Base-by-base conservation (phyloP, 2,329 filamentous ascomycete species). In the Botryotinia narcissicola region DNA sequence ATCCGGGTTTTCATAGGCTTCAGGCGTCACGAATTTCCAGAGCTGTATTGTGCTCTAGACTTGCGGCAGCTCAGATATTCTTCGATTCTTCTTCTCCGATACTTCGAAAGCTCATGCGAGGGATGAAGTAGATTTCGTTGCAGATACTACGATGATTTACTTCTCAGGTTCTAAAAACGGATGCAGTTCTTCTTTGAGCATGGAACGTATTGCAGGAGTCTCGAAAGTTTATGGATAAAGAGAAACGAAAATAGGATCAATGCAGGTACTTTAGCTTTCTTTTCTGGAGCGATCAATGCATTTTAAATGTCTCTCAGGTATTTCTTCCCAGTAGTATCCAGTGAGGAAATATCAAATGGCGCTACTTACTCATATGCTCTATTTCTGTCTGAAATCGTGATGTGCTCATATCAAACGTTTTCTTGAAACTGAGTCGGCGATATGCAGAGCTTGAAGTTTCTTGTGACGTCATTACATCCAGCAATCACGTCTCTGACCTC, bases 281-380 rank as follows among this genome's bases (percentile, higher is more conserved):
- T 8, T 25, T 40, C 1, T 25, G 14, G 20, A 25, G 22, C 1
- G 8, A 25, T 14, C 32, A 61, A 37, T 25, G 20, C 20, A 37
- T 35, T 20, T 35, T 20, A 22, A 35, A 22, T 5, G 4, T 60
- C 29, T 35, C 18, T 18, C 57, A 12, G n/a, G n/a, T n/a, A n/a
- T n/a, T n/a, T n/a, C n/a, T n/a, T n/a, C n/a, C n/a, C 0, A 10
- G 16, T 8, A 5, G 0, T 1, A 60, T 35, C 8, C 3, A 35
- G 7, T 35, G 29, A 51, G 0, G n/a, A 25, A 51, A 14, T n/a
- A 1, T 6, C 48, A n/a, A 51, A n/a, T 48, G 9, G 1, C 10
- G 22, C 8, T 3, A 25, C 20, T 48, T 25, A 25, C 20, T 48
- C 10, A 12, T 0, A 10, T 48, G 46, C 22, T 48, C 16, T 4